Conservation (phyloP, 2,329 filamentous ascomycete species). For the Bipolaris sorokiniana region DNA sequence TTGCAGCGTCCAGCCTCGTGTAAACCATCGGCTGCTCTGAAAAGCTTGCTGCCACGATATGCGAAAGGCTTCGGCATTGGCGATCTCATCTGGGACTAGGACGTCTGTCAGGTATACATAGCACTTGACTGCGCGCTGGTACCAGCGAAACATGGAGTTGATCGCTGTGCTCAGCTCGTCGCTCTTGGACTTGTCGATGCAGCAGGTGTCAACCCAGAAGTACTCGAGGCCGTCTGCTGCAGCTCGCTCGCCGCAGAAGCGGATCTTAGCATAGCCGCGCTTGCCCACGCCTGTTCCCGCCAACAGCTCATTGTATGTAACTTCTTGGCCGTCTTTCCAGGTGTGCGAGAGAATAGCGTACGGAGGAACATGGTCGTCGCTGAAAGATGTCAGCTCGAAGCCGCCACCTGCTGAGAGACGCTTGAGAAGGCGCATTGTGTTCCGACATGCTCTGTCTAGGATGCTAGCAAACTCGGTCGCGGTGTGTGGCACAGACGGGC, state of each 20-base stretch:
- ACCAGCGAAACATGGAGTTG: constrained; percentile 13
- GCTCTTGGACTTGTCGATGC: constrained; percentile 10
- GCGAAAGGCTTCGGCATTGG: constrained; percentile 13
- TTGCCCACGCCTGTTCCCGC: constrained; percentile 19
- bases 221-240: constrained; percentile 14
- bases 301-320: constrained; percentile 24
- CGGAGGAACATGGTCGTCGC: constrained; percentile 17
- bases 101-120: constrained; percentile 24
- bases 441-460: constrained; percentile 7
- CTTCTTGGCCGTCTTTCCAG: constrained; percentile 24
- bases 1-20: too few relatives aligned
- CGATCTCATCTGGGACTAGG: constrained; percentile 7
- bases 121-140: constrained; percentile 12
- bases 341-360: constrained; percentile 32
- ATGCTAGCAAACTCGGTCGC: constrained; percentile 12
- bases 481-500: constrained; percentile 8
- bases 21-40: constrained; percentile 18
- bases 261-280: constrained; percentile 21
- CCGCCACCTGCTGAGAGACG: constrained; percentile 16
- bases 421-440: constrained; percentile 27
- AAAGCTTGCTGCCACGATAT: constrained; percentile 18
- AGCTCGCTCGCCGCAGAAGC: constrained; percentile 17
- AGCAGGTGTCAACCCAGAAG: too few relatives aligned
- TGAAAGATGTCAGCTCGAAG: constrained; percentile 25
- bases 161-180: constrained; percentile 13